Evolutionary conservation across 106 monocot genomes (phyloP).

Genomic region (Cymbidium sinense): DNA sequence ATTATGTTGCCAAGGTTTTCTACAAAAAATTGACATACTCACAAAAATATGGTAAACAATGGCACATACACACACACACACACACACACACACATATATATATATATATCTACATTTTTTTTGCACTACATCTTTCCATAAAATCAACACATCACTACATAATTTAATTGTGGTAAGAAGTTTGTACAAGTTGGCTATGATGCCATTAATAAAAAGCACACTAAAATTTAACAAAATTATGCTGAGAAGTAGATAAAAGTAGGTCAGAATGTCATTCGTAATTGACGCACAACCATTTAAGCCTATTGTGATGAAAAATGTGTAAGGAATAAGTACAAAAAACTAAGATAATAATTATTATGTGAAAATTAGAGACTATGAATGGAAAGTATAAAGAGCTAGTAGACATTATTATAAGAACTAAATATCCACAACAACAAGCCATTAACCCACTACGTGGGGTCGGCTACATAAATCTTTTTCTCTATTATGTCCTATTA

Average conservation of each 20-base stretch:
- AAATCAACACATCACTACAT: not conserved
- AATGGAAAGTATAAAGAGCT: not conserved
- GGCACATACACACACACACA: too few relatives aligned
- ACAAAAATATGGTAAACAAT: not conserved
- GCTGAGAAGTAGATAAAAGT: not conserved
- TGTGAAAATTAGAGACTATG: not conserved
- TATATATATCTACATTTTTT: too few relatives aligned
- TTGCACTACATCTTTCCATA: not conserved
- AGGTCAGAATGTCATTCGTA: not conserved
- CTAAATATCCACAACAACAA: too few relatives aligned
- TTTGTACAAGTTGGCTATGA: not conserved
- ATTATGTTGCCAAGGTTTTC: not conserved
- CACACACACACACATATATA: too few relatives aligned
- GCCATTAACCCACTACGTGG: too few relatives aligned
- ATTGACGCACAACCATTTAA: not conserved
- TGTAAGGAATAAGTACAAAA: not conserved
- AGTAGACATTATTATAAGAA: not conserved
- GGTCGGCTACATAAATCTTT: too few relatives aligned
- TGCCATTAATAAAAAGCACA: not conserved
- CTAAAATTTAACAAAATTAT: not conserved
- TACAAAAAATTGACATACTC: not conserved
- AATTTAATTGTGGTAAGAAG: not conserved
- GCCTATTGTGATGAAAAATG: not conserved
- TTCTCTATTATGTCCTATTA: too few relatives aligned
- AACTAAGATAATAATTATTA: conserved; percentile 1